Evolutionary conservation across 495 filamentous ascomycete species (phyloP), one percentile per base, ranked within the genome.

Genomic region (Aspergillus ellipticus): DNA sequence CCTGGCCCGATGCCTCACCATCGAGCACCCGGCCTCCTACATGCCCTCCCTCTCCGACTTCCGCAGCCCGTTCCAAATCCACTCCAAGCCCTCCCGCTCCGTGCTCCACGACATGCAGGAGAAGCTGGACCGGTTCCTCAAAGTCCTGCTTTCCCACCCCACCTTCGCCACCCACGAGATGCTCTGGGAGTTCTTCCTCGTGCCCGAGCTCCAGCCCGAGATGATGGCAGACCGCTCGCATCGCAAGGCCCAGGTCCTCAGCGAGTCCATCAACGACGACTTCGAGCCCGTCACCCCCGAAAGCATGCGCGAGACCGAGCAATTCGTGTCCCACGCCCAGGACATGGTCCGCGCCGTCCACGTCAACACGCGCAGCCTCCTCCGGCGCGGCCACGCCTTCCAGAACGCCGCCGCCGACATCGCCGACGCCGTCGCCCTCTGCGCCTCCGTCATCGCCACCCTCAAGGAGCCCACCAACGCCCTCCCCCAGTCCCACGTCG

Each of bases 131-230:
- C 83, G 82, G 31, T 96, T 97, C 62, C 72, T 99, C 54, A 87
- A 88, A 43, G 88, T 91, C 7, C 79, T 99, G 20, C 77, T 99
- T 29, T 76, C 83, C 0, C 95, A 99, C 64, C 88, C 95, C 3
- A 97, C 94, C 5, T 97, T 99, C 68, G 84, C 90, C 0, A 97
- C 89, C 0, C 95, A 97, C 65, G 95, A 99, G 74, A 89, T 97
- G 80, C 77, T 99, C 6, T 99, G 95, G 95, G 95, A 99, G 62
- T 99, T 99, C 73, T 96, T 99, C 70, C 82, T 99, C 2, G 93
- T 97, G 15, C 95, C 95, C 2, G 95, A 99, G 54, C 80, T 97
- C 17, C 91, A 96, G 62, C 82, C 89, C 3, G 84, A 92, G 15
- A 87, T 89, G 83, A 91, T 97, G 83, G 89, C 87, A 20, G 88